A percentile compares a stretch with the other conserved stretches of the same genome.
phyloP scores from a whole-genome alignment of 139 green algal species.

The Coelastrella sp. region DNA sequence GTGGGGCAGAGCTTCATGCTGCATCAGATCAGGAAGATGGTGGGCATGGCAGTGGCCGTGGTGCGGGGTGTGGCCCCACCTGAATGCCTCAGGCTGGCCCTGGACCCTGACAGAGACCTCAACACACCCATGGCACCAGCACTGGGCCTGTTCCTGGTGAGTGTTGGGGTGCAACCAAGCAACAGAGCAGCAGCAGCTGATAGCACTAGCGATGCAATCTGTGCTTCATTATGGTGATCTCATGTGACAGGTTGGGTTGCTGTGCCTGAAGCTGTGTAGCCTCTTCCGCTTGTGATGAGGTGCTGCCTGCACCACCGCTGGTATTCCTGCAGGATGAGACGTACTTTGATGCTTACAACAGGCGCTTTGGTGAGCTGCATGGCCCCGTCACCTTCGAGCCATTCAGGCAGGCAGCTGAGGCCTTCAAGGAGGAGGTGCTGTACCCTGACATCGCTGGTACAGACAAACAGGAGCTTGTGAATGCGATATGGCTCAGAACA shows the following conservation, averaged over 20 bases:
- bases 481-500: slow-evolving; percentile 58
- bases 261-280: neutral
- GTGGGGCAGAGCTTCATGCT: slow-evolving; percentile 95
- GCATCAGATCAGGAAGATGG: slow-evolving; percentile 87
- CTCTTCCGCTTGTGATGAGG: neutral
- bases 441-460: slow-evolving; percentile 79
- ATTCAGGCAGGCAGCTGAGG: slow-evolving; percentile 34
- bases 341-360: slow-evolving; percentile 79
- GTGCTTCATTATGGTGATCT: no score
- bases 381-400: slow-evolving; percentile 41
- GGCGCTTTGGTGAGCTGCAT: slow-evolving; percentile 45
- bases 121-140: slow-evolving; percentile 87
- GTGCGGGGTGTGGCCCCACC: slow-evolving; percentile 61
- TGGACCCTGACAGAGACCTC: slow-evolving; percentile 56
- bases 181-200: neutral
- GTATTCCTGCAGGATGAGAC: slow-evolving; percentile 62
- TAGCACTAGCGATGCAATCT: no score
- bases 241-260: neutral
- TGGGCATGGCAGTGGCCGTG: slow-evolving; percentile 81
- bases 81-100: slow-evolving; percentile 61
- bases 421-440: slow-evolving; percentile 49
- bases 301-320: neutral
- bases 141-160: slow-evolving; percentile 86
- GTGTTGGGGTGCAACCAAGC: neutral
- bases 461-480: slow-evolving; percentile 62